Evolutionary conservation across 306 rosid species (phyloP), one percentile per base, ranked within the genome.

Genomic region (Quercus mongolica): DNA sequence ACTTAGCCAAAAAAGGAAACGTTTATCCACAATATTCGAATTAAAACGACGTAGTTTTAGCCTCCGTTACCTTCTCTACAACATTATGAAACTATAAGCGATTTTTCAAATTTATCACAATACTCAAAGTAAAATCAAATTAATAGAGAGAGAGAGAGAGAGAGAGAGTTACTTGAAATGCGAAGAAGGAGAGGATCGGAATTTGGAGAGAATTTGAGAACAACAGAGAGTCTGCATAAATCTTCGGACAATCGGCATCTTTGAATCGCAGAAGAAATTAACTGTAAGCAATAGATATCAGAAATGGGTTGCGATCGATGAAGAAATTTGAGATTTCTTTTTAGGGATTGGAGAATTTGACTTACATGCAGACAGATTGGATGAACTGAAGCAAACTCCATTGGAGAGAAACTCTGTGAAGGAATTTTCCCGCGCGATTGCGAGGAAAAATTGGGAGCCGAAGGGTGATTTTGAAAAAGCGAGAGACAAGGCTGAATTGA

Each of bases 161-260:
- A 31, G 52, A 49, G 63, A 79, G 67, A 80, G 56, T 56, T 61
- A 91, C 97, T 84, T 59, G 98, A 94, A 79, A 92, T 67, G 55
- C 77, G 81, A 80, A 87, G 86, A 31, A 76, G 54, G 11, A 55
- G 84, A 65, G 49, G 86, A 79, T 55, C 77, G 44, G 91, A 76
- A 77, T 83, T 74, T 5, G 92, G 83, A 87, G 90, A 89, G 63
- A 76, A 62, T 79, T 81, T 80, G 84, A 92, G 91, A 79, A 76
- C 20, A 68, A 90, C 77, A 0, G 95, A 89, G 69, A 92, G 86
- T 64, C 95, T 80, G 89, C 97, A 92, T 64, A 88, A 83, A 73
- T 85, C 88, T 49, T 76, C 89, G 69, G 94, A 91, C 20, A 85
- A 65, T 57, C 94, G 93, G 91, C 97, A 94, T 80, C 98, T 76